A percentile compares a stretch with the other conserved stretches of the same genome.
These are phyloP conservation scores for Colletotrichum destructivum DNA, from an alignment of 2,329 filamentous ascomycete genomes.

Conservation along the genomic window DNA sequence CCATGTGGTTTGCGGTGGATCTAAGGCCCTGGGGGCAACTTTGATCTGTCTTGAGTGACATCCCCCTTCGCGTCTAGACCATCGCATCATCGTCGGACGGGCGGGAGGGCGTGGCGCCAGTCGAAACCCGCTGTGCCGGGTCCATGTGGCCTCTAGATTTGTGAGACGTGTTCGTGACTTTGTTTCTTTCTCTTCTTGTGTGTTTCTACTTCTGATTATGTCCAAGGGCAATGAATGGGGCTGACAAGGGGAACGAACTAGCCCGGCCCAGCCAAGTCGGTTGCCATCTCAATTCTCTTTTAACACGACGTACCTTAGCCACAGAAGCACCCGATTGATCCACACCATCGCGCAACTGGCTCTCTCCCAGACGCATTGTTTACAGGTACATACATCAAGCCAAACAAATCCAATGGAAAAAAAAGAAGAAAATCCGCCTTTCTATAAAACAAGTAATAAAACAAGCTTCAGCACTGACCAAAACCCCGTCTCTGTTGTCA, in stretches of 20 bases:
- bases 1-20: constrained; percentile 35
- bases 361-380: not conserved
- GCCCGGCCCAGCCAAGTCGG: not conserved
- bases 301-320: not conserved
- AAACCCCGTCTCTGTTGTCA: not conserved
- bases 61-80: constrained; percentile 6
- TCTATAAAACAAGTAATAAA: not conserved
- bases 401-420: not conserved
- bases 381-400: not conserved
- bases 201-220: not conserved
- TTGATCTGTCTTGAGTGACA: constrained; percentile 22
- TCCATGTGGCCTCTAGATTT: constrained; percentile 13
- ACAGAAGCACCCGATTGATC: too few species aligned
- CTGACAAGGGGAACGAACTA: not conserved
- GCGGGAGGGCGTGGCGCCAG: constrained; percentile 36
- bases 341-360: not conserved
- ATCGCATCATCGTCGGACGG: constrained; percentile 2
- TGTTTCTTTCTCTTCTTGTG: constrained; percentile 1
- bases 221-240: not conserved
- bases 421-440: not conserved
- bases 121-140: constrained; percentile 40
- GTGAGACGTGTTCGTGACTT: constrained; percentile 29
- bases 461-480: not conserved
- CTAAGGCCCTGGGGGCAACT: constrained; percentile 14
- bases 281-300: not conserved